These are phyloP conservation scores for Russula brevipes DNA, from an alignment of 768 basidiomycete species.

Conservation along the genomic window DNA sequence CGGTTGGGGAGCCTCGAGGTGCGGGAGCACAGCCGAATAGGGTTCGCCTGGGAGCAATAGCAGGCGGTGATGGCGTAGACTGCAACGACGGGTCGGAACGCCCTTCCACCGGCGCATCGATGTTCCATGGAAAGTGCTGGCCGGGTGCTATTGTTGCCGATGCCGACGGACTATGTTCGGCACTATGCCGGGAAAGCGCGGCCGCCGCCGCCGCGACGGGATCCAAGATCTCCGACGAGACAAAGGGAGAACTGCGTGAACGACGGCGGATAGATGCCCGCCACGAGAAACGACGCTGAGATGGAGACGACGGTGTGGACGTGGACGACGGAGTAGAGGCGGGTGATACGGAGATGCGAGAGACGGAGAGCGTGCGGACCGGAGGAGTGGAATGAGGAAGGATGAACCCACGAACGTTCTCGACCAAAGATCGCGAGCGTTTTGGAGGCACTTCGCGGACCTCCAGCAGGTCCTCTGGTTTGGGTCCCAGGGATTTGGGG, in stretches of 20 bases:
- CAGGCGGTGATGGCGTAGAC: neutral
- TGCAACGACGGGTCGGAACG: neutral
- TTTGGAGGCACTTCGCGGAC: slow-evolving; percentile 27
- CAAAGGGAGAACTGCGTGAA: slow-evolving; percentile 21
- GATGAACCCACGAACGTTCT: slow-evolving; percentile 59
- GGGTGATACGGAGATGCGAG: slow-evolving; percentile 10
- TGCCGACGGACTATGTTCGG: neutral
- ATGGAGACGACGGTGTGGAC: slow-evolving; percentile 5
- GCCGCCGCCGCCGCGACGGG: neutral
- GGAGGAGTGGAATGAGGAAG: slow-evolving; percentile 16
- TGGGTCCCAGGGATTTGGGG: slow-evolving; percentile 22
- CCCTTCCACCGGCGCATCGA: neutral
- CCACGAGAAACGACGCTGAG: slow-evolving; percentile 13
- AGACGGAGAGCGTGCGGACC: slow-evolving; percentile 21
- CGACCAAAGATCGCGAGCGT: slow-evolving; percentile 53
- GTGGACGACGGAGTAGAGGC: slow-evolving; percentile 1
- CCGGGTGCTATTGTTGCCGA: neutral
- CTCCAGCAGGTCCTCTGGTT: slow-evolving; percentile 28
- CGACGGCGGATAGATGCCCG: slow-evolving; percentile 15
- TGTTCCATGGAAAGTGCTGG: neutral
- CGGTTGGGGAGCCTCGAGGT: slow-evolving; percentile 3
- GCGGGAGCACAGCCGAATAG: neutral
- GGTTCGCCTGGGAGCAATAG: neutral
- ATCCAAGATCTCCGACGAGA: slow-evolving; percentile 9
- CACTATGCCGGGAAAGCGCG: neutral